A percentile compares a stretch with the other conserved stretches of the same genome.
These are phyloP conservation scores for Trichaptum fuscoviolaceum DNA, from an alignment of 768 basidiomycete genomes.

Conservation along the genomic window DNA sequence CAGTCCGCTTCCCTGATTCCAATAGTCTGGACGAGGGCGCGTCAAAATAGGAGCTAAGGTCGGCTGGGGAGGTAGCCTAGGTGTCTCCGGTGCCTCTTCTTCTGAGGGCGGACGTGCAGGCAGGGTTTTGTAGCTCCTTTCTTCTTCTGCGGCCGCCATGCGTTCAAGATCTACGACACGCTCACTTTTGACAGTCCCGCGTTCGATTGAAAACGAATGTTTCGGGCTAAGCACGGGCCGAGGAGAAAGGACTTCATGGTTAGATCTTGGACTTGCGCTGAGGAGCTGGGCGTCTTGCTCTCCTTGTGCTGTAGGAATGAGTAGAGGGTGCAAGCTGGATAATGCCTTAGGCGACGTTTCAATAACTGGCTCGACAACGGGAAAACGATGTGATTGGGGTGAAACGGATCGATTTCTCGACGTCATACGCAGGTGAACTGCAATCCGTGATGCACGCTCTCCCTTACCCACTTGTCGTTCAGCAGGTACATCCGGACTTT, in stretches of 20 bases:
- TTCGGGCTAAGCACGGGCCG: conserved; percentile 67
- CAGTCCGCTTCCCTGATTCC: conserved; percentile 47
- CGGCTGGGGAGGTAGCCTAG: background rate
- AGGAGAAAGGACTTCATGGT: conserved; percentile 47
- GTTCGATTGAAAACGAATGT: conserved; percentile 42
- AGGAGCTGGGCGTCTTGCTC: background rate
- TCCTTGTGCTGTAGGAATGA: background rate
- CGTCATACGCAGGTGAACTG: conserved; percentile 52
- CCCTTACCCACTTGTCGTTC: conserved; percentile 46
- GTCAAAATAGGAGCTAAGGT: conserved; percentile 5
- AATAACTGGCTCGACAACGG: conserved; percentile 24
- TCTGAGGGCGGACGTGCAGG: conserved; percentile 26
- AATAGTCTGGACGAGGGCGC: conserved; percentile 15
- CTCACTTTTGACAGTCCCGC: conserved; percentile 42
- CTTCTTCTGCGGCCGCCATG: conserved; percentile 54
- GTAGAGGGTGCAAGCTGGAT: background rate
- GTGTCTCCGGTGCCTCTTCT: conserved; percentile 13
- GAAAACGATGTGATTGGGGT: conserved; percentile 52
- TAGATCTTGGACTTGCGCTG: background rate
- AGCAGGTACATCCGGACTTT: conserved; percentile 6
- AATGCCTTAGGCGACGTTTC: background rate
- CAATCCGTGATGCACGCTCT: conserved; percentile 49
- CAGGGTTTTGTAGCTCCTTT: conserved; percentile 50
- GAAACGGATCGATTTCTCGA: conserved; percentile 60
- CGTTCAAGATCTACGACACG: conserved; percentile 67